These are phyloP conservation scores for Xerocomus nothofagi DNA, from an alignment of 1,284 basidiomycete species.

Conservation along the genomic window DNA sequence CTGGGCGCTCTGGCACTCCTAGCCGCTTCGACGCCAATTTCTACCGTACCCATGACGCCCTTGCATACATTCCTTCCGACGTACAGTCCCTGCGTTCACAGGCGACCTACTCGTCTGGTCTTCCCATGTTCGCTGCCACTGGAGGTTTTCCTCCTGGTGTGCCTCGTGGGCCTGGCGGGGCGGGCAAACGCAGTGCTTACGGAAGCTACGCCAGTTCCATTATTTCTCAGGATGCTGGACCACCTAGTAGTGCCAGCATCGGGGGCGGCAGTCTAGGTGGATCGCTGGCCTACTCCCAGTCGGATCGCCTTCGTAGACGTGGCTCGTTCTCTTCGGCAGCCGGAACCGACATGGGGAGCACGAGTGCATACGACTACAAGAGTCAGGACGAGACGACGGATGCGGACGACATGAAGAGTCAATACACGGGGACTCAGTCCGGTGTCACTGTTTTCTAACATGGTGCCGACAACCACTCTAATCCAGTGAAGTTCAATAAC, in stretches of 20 bases:
- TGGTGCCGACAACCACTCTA: slow-evolving; percentile 7
- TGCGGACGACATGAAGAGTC: slow-evolving; percentile 80
- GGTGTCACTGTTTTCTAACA: slow-evolving; percentile 78
- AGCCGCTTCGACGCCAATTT: slow-evolving; percentile 93
- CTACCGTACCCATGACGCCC: slow-evolving; percentile 92
- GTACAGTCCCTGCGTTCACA: slow-evolving; percentile 93
- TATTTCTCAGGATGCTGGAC: slow-evolving; percentile 84
- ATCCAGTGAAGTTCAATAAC: slow-evolving; percentile 11
- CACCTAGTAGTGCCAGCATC: slow-evolving; percentile 49
- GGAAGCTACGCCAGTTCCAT: slow-evolving; percentile 88
- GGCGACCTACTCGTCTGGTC: slow-evolving; percentile 87
- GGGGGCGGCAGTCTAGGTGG: slow-evolving; percentile 44
- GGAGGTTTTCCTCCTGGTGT: slow-evolving; percentile 68
- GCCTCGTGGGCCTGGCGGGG: slow-evolving; percentile 51
- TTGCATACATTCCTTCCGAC: slow-evolving; percentile 94
- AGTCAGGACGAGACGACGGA: slow-evolving; percentile 78
- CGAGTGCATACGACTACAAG: slow-evolving; percentile 83
- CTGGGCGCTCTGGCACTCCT: slow-evolving; percentile 71
- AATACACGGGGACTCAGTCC: slow-evolving; percentile 78
- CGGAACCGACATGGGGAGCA: slow-evolving; percentile 71
- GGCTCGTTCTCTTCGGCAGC: slow-evolving; percentile 76
- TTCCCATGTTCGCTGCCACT: slow-evolving; percentile 78
- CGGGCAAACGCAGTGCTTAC: slow-evolving; percentile 71
- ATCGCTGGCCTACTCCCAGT: slow-evolving; percentile 78
- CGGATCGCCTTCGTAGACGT: slow-evolving; percentile 63